These are phyloP conservation scores for Chalara sp. DNA, from an alignment of 2,329 filamentous ascomycete species.

Conservation along the genomic window DNA sequence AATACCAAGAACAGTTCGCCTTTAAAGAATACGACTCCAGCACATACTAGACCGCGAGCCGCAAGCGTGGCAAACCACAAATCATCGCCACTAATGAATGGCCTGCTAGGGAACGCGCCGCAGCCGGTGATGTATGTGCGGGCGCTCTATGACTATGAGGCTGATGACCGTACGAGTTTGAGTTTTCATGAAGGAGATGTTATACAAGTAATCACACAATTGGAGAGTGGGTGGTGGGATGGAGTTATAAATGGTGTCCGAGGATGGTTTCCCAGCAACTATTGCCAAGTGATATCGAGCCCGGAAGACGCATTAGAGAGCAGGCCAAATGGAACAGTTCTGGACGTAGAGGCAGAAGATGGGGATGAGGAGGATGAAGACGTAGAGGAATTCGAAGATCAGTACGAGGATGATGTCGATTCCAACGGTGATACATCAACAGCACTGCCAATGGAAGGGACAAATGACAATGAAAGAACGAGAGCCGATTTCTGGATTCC, in stretches of 20 bases:
- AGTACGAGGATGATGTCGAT: conserved; percentile 55
- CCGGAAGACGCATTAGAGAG: conserved; percentile 65
- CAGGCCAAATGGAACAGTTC: conserved; percentile 44
- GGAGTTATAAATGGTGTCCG: conserved; percentile 94
- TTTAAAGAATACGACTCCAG: conserved; percentile 8
- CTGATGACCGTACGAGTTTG: conserved; percentile 91
- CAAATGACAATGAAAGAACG: conserved; percentile 60
- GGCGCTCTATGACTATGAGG: conserved; percentile 95
- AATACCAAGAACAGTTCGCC: conserved; percentile 11
- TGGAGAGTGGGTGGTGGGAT: conserved; percentile 99
- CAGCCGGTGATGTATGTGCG: conserved; percentile 80
- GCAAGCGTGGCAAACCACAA: conserved; percentile 14
- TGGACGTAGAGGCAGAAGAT: conserved; percentile 53
- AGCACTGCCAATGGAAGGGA: conserved; percentile 62
- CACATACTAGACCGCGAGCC: conserved; percentile 11
- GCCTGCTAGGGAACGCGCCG: conserved; percentile 51
- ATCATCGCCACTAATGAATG: conserved; percentile 46
- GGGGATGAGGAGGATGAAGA: conserved; percentile 65
- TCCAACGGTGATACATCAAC: conserved; percentile 50
- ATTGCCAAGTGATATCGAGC: conserved; percentile 79
- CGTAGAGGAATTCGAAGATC: conserved; percentile 59
- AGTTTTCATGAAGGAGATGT: conserved; percentile 96
- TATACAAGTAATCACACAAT: conserved; percentile 95
- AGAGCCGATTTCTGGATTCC: conserved; percentile 98
- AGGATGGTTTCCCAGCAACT: conserved; percentile 99